A percentile compares a stretch with the other conserved stretches of the same genome.
Evolutionary conservation across 495 filamentous ascomycete genomes (phyloP).

Genomic region (Podospora tetraspora): DNA sequence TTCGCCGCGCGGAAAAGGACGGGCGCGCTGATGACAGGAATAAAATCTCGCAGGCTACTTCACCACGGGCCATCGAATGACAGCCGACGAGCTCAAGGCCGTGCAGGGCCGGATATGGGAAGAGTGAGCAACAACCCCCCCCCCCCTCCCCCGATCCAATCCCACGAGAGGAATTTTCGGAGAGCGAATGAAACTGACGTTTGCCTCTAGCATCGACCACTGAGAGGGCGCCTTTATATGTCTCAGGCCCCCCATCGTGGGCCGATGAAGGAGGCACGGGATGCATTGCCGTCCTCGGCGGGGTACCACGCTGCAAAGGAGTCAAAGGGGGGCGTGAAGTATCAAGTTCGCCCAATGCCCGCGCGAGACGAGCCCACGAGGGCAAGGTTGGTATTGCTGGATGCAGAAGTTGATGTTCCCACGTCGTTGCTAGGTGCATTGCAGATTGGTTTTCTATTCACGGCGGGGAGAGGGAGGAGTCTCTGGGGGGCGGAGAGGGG

Average conservation of each 20-base stretch:
- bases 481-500: neutral
- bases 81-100: conserved; percentile 73
- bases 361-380: neutral
- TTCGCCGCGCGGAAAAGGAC: neutral
- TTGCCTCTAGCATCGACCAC: conserved; percentile 39
- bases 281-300: neutral
- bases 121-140: conserved; percentile 47
- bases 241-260: neutral
- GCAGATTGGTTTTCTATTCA: neutral
- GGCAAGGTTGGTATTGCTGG: neutral
- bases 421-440: neutral
- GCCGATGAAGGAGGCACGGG: neutral
- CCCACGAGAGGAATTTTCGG: neutral
- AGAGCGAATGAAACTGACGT: conserved; percentile 24
- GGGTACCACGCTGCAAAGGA: neutral
- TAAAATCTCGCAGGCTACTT: conserved; percentile 50
- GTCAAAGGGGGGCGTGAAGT: neutral
- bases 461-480: neutral
- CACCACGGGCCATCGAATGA: conserved; percentile 89
- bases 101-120: conserved; percentile 93
- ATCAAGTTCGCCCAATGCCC: neutral
- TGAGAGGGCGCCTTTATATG: conserved; percentile 6
- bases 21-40: conserved; percentile 10
- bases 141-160: neutral
- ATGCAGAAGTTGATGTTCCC: neutral